Evolutionary conservation across 495 filamentous ascomycete species (phyloP), one percentile per base, ranked within the genome.

Genomic region (Xylona heveae): DNA sequence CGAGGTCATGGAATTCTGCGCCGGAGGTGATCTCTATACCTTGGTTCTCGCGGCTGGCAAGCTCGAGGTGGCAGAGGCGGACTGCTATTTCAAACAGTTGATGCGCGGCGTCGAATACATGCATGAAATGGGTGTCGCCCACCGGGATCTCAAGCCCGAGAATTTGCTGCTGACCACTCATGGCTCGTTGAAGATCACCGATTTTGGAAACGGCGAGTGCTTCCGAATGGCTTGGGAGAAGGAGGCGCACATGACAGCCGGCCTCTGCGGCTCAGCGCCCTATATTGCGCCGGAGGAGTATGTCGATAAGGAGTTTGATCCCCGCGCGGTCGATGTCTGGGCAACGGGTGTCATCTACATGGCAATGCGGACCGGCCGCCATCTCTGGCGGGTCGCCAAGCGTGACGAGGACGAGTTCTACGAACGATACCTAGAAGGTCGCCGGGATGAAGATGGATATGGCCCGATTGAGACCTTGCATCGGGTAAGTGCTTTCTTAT

Each of bases 171-270:
- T 99, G 18, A 99, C 90, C 13, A 84, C 77, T 2, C 78, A 80
- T 42, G 88, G 88, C 32, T 74, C 74, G n/a, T 64, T 99, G 40
- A 99, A 99, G 49, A 95, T 99, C 41, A 95, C 90, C 19, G 88
- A 99, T 49, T 99, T 99, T 44, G 88, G 88, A 36, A 99, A 99
- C 44, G 88, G 90, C 42, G 88, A 99, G 47, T 99, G 88, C 53
- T 99, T 99, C 65, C 77, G 90, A 25, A 95, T 95, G 88, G 90
- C 88, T 3, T 99, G 88, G 88, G 88, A 99, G 52, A 79, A 80
- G 31, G 82, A 94, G 53, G 73, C 90, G 12, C 88, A 95, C 51
- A 93, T 95, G 90, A 91, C 90, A 2, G 81, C 78, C 14, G 90
- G 90, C 16, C 70, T 95, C 2, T 99, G 88, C 52, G 88, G 88